A percentile compares a stretch with the other conserved stretches of the same genome.
phyloP scores from a whole-genome alignment of 169 alveolate species.

The Plasmodium cynomolgi region DNA sequence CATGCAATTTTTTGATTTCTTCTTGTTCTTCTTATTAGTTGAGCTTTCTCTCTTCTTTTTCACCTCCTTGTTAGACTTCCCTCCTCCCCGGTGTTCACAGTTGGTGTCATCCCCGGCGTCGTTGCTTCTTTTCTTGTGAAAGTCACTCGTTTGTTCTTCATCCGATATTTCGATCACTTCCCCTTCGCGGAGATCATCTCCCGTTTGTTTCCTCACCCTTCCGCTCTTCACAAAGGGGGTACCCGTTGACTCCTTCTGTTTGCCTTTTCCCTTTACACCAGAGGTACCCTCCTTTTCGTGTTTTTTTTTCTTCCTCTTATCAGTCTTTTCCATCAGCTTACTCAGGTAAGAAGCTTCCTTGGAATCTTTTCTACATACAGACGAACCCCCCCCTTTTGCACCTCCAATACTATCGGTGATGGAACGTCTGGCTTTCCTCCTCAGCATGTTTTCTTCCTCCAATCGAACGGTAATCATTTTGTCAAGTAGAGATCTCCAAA shows the following conservation, averaged over 20 bases:
- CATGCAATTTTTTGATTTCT: neutral
- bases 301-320: constrained; percentile 26
- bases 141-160: constrained; percentile 9
- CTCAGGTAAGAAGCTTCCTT: constrained; percentile 49
- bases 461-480: constrained; percentile 56
- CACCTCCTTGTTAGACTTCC: neutral
- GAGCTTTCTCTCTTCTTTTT: constrained; percentile 6
- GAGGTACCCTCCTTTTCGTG: neutral
- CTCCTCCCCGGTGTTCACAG: neutral
- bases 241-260: neutral
- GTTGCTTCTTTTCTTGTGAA: neutral
- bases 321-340: constrained; percentile 34
- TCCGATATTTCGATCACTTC: constrained; percentile 69
- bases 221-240: neutral
- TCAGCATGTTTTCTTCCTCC: constrained; percentile 42
- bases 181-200: neutral
- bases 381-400: neutral
- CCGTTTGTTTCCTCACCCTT: neutral
- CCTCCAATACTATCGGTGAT: neutral
- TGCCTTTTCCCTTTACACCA: neutral
- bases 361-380: neutral
- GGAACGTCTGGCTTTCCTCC: neutral
- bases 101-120: neutral
- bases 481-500: constrained; percentile 74
- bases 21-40: constrained; percentile 22